These are phyloP conservation scores for Colletotrichum cordylinicola DNA, from an alignment of 2,329 filamentous ascomycete species.

Conservation along the genomic window DNA sequence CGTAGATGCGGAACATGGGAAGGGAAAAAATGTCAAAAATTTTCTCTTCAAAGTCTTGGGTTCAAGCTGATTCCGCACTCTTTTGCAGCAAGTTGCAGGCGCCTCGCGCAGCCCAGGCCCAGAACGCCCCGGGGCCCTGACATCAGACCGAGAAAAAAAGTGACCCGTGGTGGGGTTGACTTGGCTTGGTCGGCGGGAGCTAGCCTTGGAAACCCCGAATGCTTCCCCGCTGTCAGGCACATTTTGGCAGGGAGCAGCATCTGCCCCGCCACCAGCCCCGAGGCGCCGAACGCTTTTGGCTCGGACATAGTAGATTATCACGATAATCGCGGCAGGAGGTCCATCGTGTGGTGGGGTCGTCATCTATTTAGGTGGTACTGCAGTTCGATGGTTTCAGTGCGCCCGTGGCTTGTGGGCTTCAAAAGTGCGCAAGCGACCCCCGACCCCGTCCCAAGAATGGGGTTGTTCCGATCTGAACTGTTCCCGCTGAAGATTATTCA, in stretches of 20 bases:
- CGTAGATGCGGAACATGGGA: neutral
- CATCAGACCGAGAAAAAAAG: slow-evolving; percentile 14
- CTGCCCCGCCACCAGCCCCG: slow-evolving; percentile 10
- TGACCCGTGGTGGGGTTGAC: neutral
- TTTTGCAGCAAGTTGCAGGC: neutral
- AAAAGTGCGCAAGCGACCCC: neutral
- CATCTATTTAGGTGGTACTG: neutral
- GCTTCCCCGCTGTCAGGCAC: slow-evolving; percentile 9
- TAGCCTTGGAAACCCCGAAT: slow-evolving; percentile 7
- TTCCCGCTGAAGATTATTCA: neutral
- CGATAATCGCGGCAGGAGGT: slow-evolving; percentile 9
- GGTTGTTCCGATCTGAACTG: neutral
- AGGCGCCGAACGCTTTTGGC: slow-evolving; percentile 5
- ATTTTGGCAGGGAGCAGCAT: neutral
- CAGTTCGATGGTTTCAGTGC: neutral
- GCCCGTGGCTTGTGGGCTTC: neutral
- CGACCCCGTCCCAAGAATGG: neutral
- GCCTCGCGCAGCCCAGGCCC: neutral
- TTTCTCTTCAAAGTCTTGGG: neutral
- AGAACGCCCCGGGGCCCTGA: slow-evolving; percentile 4
- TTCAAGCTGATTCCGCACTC: neutral
- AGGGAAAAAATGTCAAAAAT: neutral
- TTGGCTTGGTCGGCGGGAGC: slow-evolving; percentile 5
- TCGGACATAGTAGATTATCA: slow-evolving; percentile 20
- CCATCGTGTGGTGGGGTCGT: neutral